Evolutionary conservation across 768 basidiomycete genomes (phyloP).

Genomic region (Trametes punicea): DNA sequence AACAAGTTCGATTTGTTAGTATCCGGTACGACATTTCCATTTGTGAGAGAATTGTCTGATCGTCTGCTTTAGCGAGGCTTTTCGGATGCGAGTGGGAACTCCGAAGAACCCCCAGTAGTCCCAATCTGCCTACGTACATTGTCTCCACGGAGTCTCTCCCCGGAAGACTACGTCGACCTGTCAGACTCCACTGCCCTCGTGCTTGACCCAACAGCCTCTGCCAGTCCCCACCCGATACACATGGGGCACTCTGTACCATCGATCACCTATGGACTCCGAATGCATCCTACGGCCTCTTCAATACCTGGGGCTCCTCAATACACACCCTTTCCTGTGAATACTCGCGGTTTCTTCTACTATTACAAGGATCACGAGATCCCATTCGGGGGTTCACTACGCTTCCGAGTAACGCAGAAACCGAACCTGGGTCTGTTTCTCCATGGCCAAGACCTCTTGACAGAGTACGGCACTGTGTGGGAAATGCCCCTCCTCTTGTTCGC

Average conservation of each 20-base stretch:
- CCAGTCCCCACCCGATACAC: background rate
- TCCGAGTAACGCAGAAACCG: background rate
- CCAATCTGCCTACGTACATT: background rate
- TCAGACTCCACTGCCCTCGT: background rate
- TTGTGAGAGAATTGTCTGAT: no score
- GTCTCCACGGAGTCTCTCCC: background rate
- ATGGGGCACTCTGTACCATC: no score
- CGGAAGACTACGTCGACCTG: slow-evolving; percentile 1
- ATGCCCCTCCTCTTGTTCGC: background rate
- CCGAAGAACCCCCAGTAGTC: background rate
- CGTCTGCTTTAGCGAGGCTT: no score
- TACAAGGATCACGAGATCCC: background rate
- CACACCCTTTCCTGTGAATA: background rate
- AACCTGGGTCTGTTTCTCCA: background rate
- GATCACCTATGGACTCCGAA: background rate
- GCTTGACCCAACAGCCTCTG: background rate
- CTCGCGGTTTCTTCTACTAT: slow-evolving; percentile 13
- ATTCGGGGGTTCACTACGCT: slow-evolving; percentile 1
- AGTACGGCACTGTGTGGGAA: slow-evolving; percentile 6
- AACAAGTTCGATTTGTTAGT: no score
- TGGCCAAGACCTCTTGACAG: background rate
- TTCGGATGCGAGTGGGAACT: background rate
- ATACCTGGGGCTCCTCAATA: background rate
- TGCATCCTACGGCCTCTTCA: background rate
- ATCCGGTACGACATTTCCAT: no score